Conservation (phyloP, 257 asterid species). For the Gardenia jasminoides region DNA sequence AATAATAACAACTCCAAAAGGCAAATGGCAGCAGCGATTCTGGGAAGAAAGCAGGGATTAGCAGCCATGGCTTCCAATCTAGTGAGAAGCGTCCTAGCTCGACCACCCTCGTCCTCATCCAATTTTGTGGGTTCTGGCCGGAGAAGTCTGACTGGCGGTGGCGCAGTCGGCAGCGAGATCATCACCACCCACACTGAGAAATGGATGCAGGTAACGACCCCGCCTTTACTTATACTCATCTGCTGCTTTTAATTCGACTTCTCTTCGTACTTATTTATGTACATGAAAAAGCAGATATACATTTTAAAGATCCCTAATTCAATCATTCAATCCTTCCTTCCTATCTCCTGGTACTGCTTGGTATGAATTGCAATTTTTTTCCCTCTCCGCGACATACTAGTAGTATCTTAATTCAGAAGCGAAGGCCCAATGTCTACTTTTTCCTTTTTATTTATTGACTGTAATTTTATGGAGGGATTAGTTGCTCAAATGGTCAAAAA, state of each 20-base stretch:
- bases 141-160: conserved; percentile 46
- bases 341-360: too few relatives aligned
- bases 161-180: conserved; percentile 47
- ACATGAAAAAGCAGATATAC: too few relatives aligned
- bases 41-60: conserved; percentile 40
- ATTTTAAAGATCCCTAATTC: too few relatives aligned
- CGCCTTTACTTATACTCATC: neutral
- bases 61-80: conserved; percentile 40
- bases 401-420: too few relatives aligned
- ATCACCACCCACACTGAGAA: conserved; percentile 69
- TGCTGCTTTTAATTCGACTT: neutral
- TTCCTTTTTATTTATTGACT: too few relatives aligned
- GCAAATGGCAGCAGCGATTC: conserved; percentile 33
- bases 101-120: conserved; percentile 18
- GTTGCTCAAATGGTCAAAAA: too few relatives aligned
- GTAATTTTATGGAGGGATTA: too few relatives aligned
- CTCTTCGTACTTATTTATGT: neutral
- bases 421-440: too few relatives aligned
- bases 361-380: too few relatives aligned
- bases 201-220: conserved; percentile 74
- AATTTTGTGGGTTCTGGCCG: conserved; percentile 28
- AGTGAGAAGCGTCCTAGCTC: conserved; percentile 43
- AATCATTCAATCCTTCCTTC: too few relatives aligned
- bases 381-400: too few relatives aligned
- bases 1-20: neutral